Base-by-base conservation (phyloP, 306 rosid genomes). In the Inga oerstediana region DNA sequence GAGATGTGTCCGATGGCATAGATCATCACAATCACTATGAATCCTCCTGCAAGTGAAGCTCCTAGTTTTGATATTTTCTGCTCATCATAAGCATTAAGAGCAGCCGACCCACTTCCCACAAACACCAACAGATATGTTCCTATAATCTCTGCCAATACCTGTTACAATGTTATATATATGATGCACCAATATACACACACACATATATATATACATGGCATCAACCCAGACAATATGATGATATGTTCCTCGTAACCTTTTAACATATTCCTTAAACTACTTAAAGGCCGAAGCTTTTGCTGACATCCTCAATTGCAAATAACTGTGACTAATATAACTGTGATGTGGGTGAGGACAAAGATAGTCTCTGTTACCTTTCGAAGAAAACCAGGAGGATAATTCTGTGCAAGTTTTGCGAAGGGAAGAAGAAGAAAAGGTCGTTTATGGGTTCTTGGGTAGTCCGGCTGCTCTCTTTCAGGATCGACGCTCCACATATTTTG, bases 1-100 rank as follows among this genome's bases (percentile, higher is more conserved):
- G 98, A 93, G 81, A 94, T 88, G 80, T 94, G 98, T n/a, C 97
- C 97, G 2, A 93, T 96, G 0, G 95, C 84, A 67, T 95, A 90
- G 79, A 95, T 95, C 98, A 95, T 86, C 19, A 89, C 92, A 0
- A 89, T 92, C 44, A 95, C 95, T 1, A 93, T 85, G 37, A 91
- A 87, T 3, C 98, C 98, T 61, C 91, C 93, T 15, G 91, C 92
- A 1, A 94, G 77, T 22, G 97, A 91, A 17, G 97, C 98, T 85
- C 79, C 98, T 1, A 94, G 86, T 81, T 86, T 87, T 41, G 97
- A 86, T 1, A 93, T 90, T 74, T 49, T 85, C 44, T 69, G 80
- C 59, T 88, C 92, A 82, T 95, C 93, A n/a, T 46, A 78, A 0
- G 20, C 77, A 74, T 80, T 84, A 8, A 93, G 72, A 1, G 92